Evolutionary conservation across 177 flowering plant species (phyloP).

Genomic region (Vitis hybrid): DNA sequence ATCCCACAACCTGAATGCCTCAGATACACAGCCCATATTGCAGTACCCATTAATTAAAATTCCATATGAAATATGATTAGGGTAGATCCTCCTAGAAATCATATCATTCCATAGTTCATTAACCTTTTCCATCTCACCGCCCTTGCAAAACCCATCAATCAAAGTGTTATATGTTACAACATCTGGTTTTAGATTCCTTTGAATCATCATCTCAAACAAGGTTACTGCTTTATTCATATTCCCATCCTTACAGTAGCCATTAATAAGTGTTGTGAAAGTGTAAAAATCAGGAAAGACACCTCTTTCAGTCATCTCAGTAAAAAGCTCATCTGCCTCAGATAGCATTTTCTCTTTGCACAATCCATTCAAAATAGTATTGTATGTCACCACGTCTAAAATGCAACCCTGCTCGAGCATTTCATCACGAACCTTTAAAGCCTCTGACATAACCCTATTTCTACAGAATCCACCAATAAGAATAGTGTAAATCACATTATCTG

Average conservation of each 20-base stretch:
- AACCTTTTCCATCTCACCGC: conserved; percentile 67
- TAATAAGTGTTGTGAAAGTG: conserved; percentile 73
- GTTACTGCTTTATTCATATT: conserved; percentile 49
- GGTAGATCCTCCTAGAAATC: conserved; percentile 42
- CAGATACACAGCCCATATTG: conserved; percentile 44
- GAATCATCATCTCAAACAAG: conserved; percentile 62
- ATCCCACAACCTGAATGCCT: conserved; percentile 76
- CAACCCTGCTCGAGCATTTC: conserved; percentile 78
- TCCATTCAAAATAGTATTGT: conserved; percentile 77
- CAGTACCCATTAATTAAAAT: conserved; percentile 70
- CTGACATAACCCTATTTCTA: conserved; percentile 49
- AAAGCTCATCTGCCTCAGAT: conserved; percentile 62
- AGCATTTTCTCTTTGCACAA: conserved; percentile 71
- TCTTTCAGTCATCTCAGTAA: conserved; percentile 74
- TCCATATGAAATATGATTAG: conserved; percentile 66
- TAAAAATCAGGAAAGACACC: conserved; percentile 69
- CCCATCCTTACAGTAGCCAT: conserved; percentile 68
- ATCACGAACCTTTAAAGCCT: conserved; percentile 72
- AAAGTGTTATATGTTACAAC: conserved; percentile 73
- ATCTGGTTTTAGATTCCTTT: conserved; percentile 67
- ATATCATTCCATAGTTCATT: conserved; percentile 62
- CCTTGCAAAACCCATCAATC: conserved; percentile 81
- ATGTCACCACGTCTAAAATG: conserved; percentile 66
- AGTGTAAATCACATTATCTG: conserved; percentile 76
- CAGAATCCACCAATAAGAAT: conserved; percentile 80